Conservation (phyloP, 2,329 filamentous ascomycete species). For the Blastomyces parvus region DNA sequence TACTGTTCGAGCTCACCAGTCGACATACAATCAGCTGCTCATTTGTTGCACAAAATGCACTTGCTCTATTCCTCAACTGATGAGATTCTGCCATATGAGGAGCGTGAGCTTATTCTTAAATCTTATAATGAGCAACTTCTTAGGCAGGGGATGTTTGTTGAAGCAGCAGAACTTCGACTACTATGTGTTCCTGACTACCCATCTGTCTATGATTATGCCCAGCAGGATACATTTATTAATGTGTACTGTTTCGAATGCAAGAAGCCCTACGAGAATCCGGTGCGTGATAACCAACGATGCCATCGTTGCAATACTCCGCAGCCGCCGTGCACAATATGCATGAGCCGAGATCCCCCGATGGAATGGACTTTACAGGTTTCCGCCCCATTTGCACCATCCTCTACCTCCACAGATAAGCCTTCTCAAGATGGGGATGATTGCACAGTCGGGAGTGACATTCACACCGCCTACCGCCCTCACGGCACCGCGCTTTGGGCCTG, state of each 20-base stretch:
- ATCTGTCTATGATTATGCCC: constrained; percentile 47
- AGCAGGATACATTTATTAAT: constrained; percentile 46
- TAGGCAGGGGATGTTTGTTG: constrained; percentile 35
- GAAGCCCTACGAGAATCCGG: constrained; percentile 45
- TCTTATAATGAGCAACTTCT: constrained; percentile 49
- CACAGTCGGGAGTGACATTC: background rate
- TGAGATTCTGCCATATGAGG: constrained; percentile 32
- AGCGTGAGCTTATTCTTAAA: constrained; percentile 47
- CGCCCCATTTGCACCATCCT: background rate
- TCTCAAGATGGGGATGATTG: background rate
- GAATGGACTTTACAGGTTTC: constrained; percentile 30
- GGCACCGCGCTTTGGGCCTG: constrained; percentile 43
- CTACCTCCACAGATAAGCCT: constrained; percentile 8
- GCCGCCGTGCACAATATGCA: constrained; percentile 34
- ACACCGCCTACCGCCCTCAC: constrained; percentile 20
- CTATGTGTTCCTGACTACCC: constrained; percentile 47
- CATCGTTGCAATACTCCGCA: constrained; percentile 40
- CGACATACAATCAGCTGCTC: constrained; percentile 34
- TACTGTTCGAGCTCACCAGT: constrained; percentile 31
- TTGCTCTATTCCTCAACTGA: constrained; percentile 31
- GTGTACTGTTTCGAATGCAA: constrained; percentile 49
- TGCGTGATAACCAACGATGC: constrained; percentile 41
- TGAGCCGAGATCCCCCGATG: constrained; percentile 32
- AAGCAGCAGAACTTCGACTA: constrained; percentile 48
- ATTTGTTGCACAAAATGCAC: constrained; percentile 34